These are phyloP conservation scores for Linum lewisii DNA, from an alignment of 345 rosid species.

Conservation along the genomic window DNA sequence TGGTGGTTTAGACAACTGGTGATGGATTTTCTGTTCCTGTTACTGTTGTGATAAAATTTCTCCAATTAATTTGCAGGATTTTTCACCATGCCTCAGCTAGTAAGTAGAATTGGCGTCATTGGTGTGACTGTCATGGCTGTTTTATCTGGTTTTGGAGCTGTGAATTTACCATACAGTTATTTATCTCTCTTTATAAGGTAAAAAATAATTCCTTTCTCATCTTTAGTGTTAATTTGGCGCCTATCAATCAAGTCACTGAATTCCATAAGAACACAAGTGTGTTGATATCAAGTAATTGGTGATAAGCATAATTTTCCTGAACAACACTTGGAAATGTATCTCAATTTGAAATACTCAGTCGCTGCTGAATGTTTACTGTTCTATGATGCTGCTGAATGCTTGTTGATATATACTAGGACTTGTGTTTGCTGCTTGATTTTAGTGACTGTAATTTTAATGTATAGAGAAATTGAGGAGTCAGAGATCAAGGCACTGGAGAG, in stretches of 20 bases:
- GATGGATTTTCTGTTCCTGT: background rate
- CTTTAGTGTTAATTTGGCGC: background rate
- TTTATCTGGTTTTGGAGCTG: conserved; percentile 96
- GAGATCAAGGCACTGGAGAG: conserved; percentile 86
- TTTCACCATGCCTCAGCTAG: conserved; percentile 87
- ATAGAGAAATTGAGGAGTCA: conserved; percentile 84
- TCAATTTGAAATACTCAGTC: no score
- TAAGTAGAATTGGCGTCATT: conserved; percentile 95
- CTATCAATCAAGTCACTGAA: background rate
- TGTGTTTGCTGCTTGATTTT: conserved; percentile 6
- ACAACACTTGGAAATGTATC: no score
- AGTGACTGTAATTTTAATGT: conserved; percentile 7
- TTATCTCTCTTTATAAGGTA: conserved; percentile 96
- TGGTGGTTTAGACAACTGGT: background rate
- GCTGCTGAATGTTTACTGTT: no score
- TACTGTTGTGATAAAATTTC: background rate
- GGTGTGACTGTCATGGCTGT: conserved; percentile 98
- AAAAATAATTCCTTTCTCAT: background rate
- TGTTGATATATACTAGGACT: background rate
- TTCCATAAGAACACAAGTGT: background rate
- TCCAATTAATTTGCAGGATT: conserved; percentile 46
- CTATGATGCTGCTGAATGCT: no score
- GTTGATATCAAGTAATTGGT: background rate
- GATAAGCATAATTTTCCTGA: no score
- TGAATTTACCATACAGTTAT: conserved; percentile 94